phyloP scores from a whole-genome alignment of 345 rosid species.

The Boechera divaricarpa region DNA sequence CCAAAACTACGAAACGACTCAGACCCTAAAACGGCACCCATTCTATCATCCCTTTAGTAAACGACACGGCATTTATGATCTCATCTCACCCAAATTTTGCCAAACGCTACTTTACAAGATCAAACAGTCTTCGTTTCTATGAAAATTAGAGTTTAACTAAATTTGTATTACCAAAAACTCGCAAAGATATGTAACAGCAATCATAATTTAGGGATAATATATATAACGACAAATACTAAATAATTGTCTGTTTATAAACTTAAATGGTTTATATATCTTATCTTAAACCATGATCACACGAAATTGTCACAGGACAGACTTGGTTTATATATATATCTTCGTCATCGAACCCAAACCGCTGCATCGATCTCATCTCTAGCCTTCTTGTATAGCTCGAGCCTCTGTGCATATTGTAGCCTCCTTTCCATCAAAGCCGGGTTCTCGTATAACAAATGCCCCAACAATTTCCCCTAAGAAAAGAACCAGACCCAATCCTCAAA shows the following conservation, averaged over 20 bases:
- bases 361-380: conserved; percentile 81
- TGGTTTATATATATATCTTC: not conserved
- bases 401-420: conserved; percentile 62
- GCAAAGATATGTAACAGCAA: too few relatives aligned
- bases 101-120: too few relatives aligned
- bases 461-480: conserved; percentile 49
- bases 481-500: conserved; percentile 12
- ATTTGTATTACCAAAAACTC: too few relatives aligned
- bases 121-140: too few relatives aligned
- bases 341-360: conserved; percentile 46
- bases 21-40: too few relatives aligned
- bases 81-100: too few relatives aligned
- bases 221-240: not conserved
- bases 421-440: conserved; percentile 72
- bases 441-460: conserved; percentile 63
- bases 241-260: not conserved
- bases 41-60: too few relatives aligned
- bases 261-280: conserved; percentile 8
- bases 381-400: conserved; percentile 74
- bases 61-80: too few relatives aligned
- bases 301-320: not conserved
- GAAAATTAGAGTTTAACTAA: too few relatives aligned
- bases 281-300: conserved; percentile 14
- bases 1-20: too few relatives aligned
- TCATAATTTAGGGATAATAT: too few relatives aligned